Evolutionary conservation across 2,329 filamentous ascomycete species (phyloP).

Genomic region (Arthrobotrys conoides): DNA sequence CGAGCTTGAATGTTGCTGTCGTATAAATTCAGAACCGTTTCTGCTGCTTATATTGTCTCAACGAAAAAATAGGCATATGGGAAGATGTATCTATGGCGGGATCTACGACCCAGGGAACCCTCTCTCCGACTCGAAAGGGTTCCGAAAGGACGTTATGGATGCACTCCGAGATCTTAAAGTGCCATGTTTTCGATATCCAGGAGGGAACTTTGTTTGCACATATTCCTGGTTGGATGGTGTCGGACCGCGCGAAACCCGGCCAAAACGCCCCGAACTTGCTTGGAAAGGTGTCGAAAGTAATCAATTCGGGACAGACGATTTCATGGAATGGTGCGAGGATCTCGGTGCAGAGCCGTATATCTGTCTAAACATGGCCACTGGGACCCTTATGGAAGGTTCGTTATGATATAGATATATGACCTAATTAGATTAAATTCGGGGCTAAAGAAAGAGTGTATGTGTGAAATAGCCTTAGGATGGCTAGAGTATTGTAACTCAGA

Average conservation of each 20-base stretch:
- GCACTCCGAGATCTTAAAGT: constrained; percentile 81
- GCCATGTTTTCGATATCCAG: constrained; percentile 84
- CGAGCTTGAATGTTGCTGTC: background rate
- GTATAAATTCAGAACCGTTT: background rate
- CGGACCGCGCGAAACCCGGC: constrained; percentile 79
- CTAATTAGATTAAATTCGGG: background rate
- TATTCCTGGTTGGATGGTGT: constrained; percentile 89
- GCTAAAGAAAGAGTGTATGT: constrained; percentile 68
- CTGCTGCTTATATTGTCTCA: constrained; percentile 4
- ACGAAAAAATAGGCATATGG: constrained; percentile 78
- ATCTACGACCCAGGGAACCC: constrained; percentile 83
- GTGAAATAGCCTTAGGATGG: constrained; percentile 76
- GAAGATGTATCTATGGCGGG: constrained; percentile 87
- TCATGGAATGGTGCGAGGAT: constrained; percentile 82
- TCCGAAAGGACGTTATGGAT: constrained; percentile 82
- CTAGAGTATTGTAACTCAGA: constrained; percentile 88
- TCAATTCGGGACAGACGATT: constrained; percentile 87
- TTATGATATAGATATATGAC: background rate
- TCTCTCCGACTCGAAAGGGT: constrained; percentile 81
- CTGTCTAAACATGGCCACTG: constrained; percentile 85
- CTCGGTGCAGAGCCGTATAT: constrained; percentile 84
- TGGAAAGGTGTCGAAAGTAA: constrained; percentile 85
- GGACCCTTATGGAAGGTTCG: constrained; percentile 67
- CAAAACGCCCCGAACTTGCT: constrained; percentile 79
- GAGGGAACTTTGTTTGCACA: constrained; percentile 86